Evolutionary conservation across 116 monocot species (phyloP).

Genomic region (Papilionanthe hybrid): DNA sequence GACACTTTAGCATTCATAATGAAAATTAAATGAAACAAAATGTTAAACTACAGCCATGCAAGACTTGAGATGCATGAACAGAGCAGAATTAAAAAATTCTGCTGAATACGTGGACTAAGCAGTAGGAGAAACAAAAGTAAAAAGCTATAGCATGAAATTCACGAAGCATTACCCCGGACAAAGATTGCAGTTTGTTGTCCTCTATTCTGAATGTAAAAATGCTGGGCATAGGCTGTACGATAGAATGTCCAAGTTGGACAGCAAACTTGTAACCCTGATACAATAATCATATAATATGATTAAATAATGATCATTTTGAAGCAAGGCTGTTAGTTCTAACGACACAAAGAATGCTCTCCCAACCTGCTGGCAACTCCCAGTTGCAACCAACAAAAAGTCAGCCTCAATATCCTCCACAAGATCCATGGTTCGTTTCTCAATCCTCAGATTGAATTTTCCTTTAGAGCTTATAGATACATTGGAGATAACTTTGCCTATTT

Average conservation of each 20-base stretch:
- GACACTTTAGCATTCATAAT: too few relatives aligned
- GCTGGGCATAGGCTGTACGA: conserved; percentile 86
- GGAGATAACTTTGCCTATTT: conserved; percentile 77
- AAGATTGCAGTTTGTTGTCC: conserved; percentile 39
- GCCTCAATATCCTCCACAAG: conserved; percentile 64
- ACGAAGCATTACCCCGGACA: conserved; percentile 75
- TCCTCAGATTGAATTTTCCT: conserved; percentile 60
- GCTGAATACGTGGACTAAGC: background rate
- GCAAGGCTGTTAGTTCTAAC: background rate
- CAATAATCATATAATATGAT: too few relatives aligned
- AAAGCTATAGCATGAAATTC: background rate
- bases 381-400: conserved; percentile 64
- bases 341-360: background rate
- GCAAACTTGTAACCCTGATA: conserved; percentile 79
- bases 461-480: conserved; percentile 34
- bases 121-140: background rate
- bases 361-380: conserved; percentile 82
- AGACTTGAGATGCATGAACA: background rate
- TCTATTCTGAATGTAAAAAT: conserved; percentile 91
- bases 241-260: conserved; percentile 72
- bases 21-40: background rate
- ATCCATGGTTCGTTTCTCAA: conserved; percentile 63
- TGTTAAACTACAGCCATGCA: background rate
- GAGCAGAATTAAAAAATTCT: background rate
- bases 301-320: conserved; percentile 2